Evolutionary conservation across 306 rosid species (phyloP), one percentile per base, ranked within the genome.

Genomic region (Calophaca sinica): DNA sequence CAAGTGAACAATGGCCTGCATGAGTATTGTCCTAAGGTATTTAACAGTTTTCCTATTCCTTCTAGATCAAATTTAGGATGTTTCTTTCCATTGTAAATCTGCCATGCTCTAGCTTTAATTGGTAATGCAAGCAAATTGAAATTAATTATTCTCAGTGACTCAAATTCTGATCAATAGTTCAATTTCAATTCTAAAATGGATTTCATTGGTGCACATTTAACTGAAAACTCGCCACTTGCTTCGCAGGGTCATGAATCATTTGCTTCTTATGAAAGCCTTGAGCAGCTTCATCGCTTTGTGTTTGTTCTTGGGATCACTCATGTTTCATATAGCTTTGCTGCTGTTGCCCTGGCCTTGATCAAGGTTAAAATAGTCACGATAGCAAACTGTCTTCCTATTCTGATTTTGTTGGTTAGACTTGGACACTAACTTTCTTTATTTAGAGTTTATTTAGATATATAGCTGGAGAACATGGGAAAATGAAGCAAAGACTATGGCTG

Each of bases 391-490:
- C 6, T 76, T 63, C 46, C 13, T 50, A 29, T 31, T 76, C 28
- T 68, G 36, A 8, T 44, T 31, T 68, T 60, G 9, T 9, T 39
- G 35, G 39, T 73, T 33, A 67, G 8, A 26, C 1, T 9, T 15
- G 44, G 26, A 77, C 55, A 68, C 73, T 48, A 13, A 50, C 14
- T 55, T 64, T 68, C 35, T 41, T 32, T 3, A 51, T 50, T 61
- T 52, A n/a, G 66, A 39, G 52, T 70, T 76, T 36, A 41, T 84
- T 85, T 86, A 94, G 98, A 91, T 94, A 42, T 90, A 91, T 78
- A 92, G 98, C 81, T 94, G 97, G 98, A 90, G 93, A 82, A 59
- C 62, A 61, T 94, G 98, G 97, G 97, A 94, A 84, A 87, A 86
- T 78, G 97, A 91, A 79, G 97, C 96, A 39, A 88, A 90, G 76